These are phyloP conservation scores for Leccinum variicolor DNA, from an alignment of 768 basidiomycete genomes.

Conservation along the genomic window DNA sequence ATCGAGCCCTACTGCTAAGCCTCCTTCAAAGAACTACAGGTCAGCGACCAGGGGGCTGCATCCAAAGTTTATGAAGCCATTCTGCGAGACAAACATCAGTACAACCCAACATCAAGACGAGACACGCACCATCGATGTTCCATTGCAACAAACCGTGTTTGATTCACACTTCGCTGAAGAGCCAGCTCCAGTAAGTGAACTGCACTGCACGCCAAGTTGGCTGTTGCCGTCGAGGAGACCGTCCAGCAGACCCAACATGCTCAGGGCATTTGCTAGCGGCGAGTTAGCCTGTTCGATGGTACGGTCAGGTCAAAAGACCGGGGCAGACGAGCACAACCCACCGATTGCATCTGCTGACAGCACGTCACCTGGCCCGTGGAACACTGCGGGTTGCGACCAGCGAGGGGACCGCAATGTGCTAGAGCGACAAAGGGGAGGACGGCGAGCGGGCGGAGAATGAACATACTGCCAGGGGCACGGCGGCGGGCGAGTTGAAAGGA, in stretches of 20 bases:
- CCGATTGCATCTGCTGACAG: conserved; percentile 19
- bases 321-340: conserved; percentile 5
- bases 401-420: conserved; percentile 19
- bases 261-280: not conserved
- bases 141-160: conserved; percentile 24
- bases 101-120: not conserved
- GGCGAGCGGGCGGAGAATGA: conserved; percentile 9
- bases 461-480: conserved; percentile 12
- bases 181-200: conserved; percentile 24
- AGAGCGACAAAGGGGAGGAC: conserved; percentile 17
- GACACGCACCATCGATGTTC: conserved; percentile 14
- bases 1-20: conserved; percentile 4
- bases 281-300: conserved; percentile 10
- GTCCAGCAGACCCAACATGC: not conserved
- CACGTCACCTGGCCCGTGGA: conserved; percentile 18
- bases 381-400: conserved; percentile 24
- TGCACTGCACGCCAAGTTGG: conserved; percentile 20
- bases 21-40: conserved; percentile 1
- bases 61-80: conserved; percentile 26
- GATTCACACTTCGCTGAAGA: conserved; percentile 13
- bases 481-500: conserved; percentile 19
- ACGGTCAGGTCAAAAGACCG: conserved; percentile 5
- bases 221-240: not conserved
- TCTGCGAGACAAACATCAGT: not conserved
- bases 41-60: conserved; percentile 16